Evolutionary conservation across 352 stramenopile species (phyloP).

Genomic region (Globisporangium orthogonon): DNA sequence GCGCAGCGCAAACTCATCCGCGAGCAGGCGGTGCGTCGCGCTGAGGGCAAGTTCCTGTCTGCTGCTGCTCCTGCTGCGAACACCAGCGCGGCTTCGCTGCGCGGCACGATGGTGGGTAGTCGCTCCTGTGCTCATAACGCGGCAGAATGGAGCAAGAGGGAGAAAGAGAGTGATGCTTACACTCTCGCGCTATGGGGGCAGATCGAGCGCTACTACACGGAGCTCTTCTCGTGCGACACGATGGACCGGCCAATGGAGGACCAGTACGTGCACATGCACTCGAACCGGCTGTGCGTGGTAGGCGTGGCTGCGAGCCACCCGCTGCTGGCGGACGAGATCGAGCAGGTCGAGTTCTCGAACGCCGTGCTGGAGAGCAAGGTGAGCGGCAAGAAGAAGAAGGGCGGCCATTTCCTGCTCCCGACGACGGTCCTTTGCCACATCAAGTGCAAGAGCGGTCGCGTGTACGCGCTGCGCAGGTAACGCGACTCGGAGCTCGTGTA

Average conservation of each 20-base stretch:
- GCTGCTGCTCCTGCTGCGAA: constrained; percentile 12
- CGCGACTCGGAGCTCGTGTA: background rate
- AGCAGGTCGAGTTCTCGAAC: constrained; percentile 51
- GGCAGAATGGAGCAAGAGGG: background rate
- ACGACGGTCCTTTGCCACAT: constrained; percentile 62
- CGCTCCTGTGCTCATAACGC: background rate
- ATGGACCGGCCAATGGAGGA: constrained; percentile 65
- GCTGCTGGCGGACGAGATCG: constrained; percentile 57
- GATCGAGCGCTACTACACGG: constrained; percentile 86
- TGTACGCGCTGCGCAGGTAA: constrained; percentile 56
- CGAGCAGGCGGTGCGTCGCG: constrained; percentile 58
- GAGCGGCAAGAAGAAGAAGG: constrained; percentile 86
- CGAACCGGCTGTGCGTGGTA: constrained; percentile 81
- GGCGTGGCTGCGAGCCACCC: constrained; percentile 62
- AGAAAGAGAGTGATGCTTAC: background rate
- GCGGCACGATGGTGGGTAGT: constrained; percentile 58
- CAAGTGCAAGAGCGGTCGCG: constrained; percentile 49
- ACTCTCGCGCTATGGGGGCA: constrained; percentile 7
- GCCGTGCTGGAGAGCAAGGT: constrained; percentile 68
- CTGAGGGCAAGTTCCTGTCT: constrained; percentile 54
- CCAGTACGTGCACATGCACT: constrained; percentile 88
- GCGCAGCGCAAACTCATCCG: constrained; percentile 77
- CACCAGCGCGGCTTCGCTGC: constrained; percentile 30
- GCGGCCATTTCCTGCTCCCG: constrained; percentile 63
- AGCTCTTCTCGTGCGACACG: constrained; percentile 77